Conservation (phyloP, 2,329 filamentous ascomycete species). For the Penicillium psychrosexuale region DNA sequence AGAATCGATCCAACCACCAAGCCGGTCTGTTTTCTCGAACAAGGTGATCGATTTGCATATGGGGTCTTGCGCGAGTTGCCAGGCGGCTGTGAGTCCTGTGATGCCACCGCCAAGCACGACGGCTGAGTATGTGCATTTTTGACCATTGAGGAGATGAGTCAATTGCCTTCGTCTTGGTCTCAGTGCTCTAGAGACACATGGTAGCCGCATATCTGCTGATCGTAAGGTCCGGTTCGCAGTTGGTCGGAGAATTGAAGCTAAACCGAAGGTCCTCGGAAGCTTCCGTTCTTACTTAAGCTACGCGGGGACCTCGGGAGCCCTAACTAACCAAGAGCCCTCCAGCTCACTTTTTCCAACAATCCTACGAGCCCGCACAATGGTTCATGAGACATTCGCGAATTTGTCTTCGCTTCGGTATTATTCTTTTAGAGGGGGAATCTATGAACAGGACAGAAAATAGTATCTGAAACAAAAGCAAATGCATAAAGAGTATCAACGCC, state of each 20-base stretch:
- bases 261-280: not conserved
- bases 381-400: not conserved
- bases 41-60: constrained; percentile 70
- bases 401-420: constrained; percentile 9
- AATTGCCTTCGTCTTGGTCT: constrained; percentile 19
- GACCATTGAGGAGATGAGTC: constrained; percentile 15
- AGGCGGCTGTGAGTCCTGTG: constrained; percentile 74
- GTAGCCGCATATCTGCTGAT: constrained; percentile 27
- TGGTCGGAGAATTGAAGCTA: constrained; percentile 3
- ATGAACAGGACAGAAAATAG: constrained; percentile 19
- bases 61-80: constrained; percentile 69
- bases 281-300: constrained; percentile 9
- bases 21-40: constrained; percentile 66
- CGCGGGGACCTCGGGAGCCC: not conserved
- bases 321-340: no score
- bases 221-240: not conserved
- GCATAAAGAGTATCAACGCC: constrained; percentile 27
- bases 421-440: constrained; percentile 25
- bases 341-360: not conserved
- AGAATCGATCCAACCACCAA: constrained; percentile 84
- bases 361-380: not conserved
- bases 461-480: constrained; percentile 20
- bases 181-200: constrained; percentile 22
- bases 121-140: constrained; percentile 43
- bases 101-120: constrained; percentile 78